Evolutionary conservation across 495 filamentous ascomycete genomes (phyloP).

Genomic region (Echria macrotheca): DNA sequence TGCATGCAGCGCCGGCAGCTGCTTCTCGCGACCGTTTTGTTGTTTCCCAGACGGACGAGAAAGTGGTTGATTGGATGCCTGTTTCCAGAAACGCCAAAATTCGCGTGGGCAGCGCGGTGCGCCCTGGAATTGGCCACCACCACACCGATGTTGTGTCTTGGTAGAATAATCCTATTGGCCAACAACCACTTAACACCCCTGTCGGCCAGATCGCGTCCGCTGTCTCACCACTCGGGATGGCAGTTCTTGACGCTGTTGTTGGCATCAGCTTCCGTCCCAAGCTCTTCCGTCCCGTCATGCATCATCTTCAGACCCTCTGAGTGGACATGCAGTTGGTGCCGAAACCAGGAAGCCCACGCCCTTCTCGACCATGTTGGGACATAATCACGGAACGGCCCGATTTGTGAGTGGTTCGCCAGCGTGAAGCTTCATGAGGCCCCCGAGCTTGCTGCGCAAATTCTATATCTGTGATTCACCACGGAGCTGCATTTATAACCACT

Average conservation of each 20-base stretch:
- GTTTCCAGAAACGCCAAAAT: slow-evolving; percentile 22
- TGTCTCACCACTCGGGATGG: too few species aligned
- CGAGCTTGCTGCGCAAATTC: slow-evolving; percentile 4
- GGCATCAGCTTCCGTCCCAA: too few species aligned
- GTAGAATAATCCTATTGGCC: slow-evolving; percentile 33
- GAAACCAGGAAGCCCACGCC: too few species aligned
- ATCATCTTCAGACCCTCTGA: too few species aligned
- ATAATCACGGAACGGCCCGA: not conserved
- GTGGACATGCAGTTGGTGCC: too few species aligned
- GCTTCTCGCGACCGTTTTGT: slow-evolving; percentile 12
- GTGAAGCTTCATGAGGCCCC: too few species aligned
- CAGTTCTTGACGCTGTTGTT: too few species aligned
- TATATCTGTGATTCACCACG: not conserved
- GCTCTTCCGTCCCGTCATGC: too few species aligned
- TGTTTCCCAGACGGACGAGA: slow-evolving; percentile 12
- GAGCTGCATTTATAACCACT: not conserved
- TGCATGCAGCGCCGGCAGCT: slow-evolving; percentile 9
- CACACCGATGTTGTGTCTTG: slow-evolving; percentile 17
- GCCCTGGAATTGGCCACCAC: slow-evolving; percentile 2
- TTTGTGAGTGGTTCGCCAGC: too few species aligned
- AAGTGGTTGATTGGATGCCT: slow-evolving; percentile 18
- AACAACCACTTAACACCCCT: slow-evolving; percentile 30
- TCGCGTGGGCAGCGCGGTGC: slow-evolving; percentile 22
- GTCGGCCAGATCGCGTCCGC: slow-evolving; percentile 22
- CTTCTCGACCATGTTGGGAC: too few species aligned